Conservation (phyloP, 2,329 filamentous ascomycete species). For the Graphilbum sp. region DNA sequence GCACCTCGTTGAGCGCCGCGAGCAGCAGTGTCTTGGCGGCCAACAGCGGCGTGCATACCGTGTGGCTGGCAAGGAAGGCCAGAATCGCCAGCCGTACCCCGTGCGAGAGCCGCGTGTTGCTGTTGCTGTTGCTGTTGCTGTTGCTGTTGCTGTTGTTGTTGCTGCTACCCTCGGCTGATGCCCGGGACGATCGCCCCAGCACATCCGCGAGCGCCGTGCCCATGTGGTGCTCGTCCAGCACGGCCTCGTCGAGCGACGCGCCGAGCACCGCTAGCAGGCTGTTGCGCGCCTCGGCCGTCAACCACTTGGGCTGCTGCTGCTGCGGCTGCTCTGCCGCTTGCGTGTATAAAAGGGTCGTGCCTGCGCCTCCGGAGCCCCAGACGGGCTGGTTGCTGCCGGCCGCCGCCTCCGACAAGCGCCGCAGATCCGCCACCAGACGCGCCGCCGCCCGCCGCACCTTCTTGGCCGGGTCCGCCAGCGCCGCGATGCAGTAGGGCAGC, state of each 20-base stretch:
- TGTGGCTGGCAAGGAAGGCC: slow-evolving; percentile 58
- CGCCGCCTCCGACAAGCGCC: slow-evolving; percentile 33
- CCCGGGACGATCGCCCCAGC: too few relatives aligned
- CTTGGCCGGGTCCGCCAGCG: slow-evolving; percentile 59
- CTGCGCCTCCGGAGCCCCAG: too few relatives aligned
- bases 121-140: slow-evolving; percentile 12
- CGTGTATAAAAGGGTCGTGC: too few relatives aligned
- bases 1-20: slow-evolving; percentile 54
- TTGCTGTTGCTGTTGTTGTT: too few relatives aligned
- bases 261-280: slow-evolving; percentile 40
- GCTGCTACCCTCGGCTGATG: too few relatives aligned
- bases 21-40: slow-evolving; percentile 56
- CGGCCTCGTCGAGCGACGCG: slow-evolving; percentile 63
- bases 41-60: slow-evolving; percentile 49
- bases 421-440: slow-evolving; percentile 44
- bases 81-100: slow-evolving; percentile 48
- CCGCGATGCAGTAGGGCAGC: slow-evolving; percentile 64
- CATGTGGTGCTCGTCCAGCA: slow-evolving; percentile 62
- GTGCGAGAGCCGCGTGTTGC: slow-evolving; percentile 34
- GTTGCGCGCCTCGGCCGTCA: slow-evolving; percentile 38
- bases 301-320: too few relatives aligned
- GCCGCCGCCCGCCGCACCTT: slow-evolving; percentile 63
- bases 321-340: too few relatives aligned
- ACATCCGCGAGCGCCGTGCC: slow-evolving; percentile 42
- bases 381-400: slow-evolving; percentile 11